Conservation (phyloP, 208 protist species). For the Trypanosoma brucei region DNA sequence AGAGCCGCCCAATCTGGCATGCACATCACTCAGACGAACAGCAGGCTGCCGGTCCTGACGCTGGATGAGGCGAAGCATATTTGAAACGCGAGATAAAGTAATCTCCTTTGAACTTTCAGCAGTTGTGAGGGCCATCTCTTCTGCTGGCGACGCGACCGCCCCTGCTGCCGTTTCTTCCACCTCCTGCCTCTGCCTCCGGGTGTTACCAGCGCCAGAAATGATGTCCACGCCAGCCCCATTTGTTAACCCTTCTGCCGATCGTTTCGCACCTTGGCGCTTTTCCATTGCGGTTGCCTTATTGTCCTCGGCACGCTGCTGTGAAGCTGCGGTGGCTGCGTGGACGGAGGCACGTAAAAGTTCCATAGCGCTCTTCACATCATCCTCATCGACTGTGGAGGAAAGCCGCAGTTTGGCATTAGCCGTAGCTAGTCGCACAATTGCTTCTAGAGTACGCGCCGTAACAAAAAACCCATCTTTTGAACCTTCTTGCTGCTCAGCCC, state of each 20-base stretch:
- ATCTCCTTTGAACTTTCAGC: neutral
- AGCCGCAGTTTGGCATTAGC: slow-evolving; percentile 94
- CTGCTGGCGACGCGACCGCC: neutral
- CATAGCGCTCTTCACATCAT: slow-evolving; percentile 88
- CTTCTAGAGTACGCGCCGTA: slow-evolving; percentile 96
- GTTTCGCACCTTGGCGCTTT: slow-evolving; percentile 21
- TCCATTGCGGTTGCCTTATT: slow-evolving; percentile 45
- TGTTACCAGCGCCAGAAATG: neutral
- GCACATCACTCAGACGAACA: slow-evolving; percentile 50
- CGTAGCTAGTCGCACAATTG: slow-evolving; percentile 94
- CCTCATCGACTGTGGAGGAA: slow-evolving; percentile 67
- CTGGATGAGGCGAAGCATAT: slow-evolving; percentile 54
- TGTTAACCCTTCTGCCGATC: slow-evolving; percentile 12
- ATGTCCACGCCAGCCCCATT: neutral
- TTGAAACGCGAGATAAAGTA: slow-evolving; percentile 27
- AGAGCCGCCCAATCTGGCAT: slow-evolving; percentile 30
- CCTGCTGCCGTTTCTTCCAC: neutral
- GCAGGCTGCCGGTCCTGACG: slow-evolving; percentile 46
- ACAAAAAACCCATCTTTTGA: slow-evolving; percentile 81
- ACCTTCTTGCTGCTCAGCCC: slow-evolving; percentile 72
- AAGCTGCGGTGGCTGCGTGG: slow-evolving; percentile 70
- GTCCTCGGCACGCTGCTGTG: slow-evolving; percentile 61
- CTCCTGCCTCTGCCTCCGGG: neutral
- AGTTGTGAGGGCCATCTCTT: neutral
- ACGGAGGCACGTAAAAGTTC: slow-evolving; percentile 74